Evolutionary conservation across 2,329 filamentous ascomycete genomes (phyloP).

Genomic region (Endocalyx cinctus): DNA sequence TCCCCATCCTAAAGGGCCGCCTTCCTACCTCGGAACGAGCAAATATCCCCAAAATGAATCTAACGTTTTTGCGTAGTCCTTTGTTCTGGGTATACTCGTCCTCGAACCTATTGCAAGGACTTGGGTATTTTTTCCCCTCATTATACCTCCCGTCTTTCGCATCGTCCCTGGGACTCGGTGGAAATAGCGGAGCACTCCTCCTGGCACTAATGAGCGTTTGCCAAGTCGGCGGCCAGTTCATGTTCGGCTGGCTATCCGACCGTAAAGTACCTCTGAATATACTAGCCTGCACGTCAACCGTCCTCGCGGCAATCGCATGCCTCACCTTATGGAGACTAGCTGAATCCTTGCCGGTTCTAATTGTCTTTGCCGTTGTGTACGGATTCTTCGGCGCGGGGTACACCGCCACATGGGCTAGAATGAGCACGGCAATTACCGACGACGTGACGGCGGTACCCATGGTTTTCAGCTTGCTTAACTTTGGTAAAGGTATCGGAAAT

Average conservation of each 20-base stretch:
- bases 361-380: slow-evolving; percentile 46
- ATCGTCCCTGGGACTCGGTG: slow-evolving; percentile 30
- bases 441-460: slow-evolving; percentile 9
- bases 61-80: slow-evolving; percentile 36
- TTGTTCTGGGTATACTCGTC: slow-evolving; percentile 47
- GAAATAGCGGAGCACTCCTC: slow-evolving; percentile 37
- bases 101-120: slow-evolving; percentile 45
- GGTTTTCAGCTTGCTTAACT: slow-evolving; percentile 11
- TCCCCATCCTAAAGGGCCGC: slow-evolving; percentile 33
- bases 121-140: slow-evolving; percentile 51
- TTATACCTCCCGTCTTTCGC: slow-evolving; percentile 47
- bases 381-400: slow-evolving; percentile 53
- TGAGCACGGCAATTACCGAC: slow-evolving; percentile 13
- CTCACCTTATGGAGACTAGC: slow-evolving; percentile 50
- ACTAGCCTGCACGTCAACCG: slow-evolving; percentile 37
- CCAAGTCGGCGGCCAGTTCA: slow-evolving; percentile 44
- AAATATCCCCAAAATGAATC: slow-evolving; percentile 20
- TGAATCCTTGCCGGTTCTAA: slow-evolving; percentile 36
- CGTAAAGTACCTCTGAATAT: slow-evolving; percentile 33
- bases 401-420: slow-evolving; percentile 41
- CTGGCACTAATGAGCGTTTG: slow-evolving; percentile 45
- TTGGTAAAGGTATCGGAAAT: slow-evolving; percentile 14
- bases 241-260: slow-evolving; percentile 47
- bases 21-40: slow-evolving; percentile 25
- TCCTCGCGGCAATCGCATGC: slow-evolving; percentile 40